phyloP scores from a whole-genome alignment of 441 rosid genomes.

The Croton setiger region DNA sequence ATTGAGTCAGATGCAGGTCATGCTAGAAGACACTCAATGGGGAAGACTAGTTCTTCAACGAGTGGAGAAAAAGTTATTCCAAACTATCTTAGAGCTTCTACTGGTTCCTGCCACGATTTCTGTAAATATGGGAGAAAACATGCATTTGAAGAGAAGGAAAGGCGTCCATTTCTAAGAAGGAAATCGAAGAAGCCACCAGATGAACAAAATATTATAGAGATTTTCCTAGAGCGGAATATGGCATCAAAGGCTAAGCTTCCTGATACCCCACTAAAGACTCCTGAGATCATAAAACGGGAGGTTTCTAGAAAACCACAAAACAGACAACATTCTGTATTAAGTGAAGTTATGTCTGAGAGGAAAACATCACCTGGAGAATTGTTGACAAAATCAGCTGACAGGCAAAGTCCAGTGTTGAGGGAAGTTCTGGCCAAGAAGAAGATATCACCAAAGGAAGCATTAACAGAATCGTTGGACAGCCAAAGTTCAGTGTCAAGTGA shows the following conservation, averaged over 20 bases:
- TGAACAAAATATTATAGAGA: conserved; percentile 22
- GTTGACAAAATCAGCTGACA: conserved; percentile 22
- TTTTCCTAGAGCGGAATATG: conserved; percentile 32
- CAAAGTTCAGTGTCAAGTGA: conserved; percentile 23
- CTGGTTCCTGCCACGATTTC: conserved; percentile 77
- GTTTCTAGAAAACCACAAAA: conserved; percentile 17
- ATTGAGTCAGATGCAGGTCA: conserved; percentile 28
- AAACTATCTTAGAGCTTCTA: conserved; percentile 65
- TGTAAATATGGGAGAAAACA: conserved; percentile 72
- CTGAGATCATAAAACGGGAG: conserved; percentile 30
- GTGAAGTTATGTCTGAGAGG: conserved; percentile 20
- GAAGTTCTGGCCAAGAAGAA: conserved; percentile 17
- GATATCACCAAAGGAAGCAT: conserved; percentile 14
- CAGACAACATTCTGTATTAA: conserved; percentile 18
- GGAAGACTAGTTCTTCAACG: conserved; percentile 32
- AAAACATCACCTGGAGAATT: conserved; percentile 5
- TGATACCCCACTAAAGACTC: conserved; percentile 20
- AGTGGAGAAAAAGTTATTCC: conserved; percentile 40
- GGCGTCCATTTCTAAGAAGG: conserved; percentile 36
- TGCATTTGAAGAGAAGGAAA: conserved; percentile 41
- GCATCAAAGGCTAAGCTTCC: conserved; percentile 23
- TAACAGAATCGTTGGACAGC: conserved; percentile 21
- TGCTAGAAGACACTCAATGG: conserved; percentile 45
- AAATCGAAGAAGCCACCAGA: conserved; percentile 27
- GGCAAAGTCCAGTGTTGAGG: conserved; percentile 20